Evolutionary conservation across 192 early-diverging fungal species (phyloP).

Genomic region (Backusella luteola): DNA sequence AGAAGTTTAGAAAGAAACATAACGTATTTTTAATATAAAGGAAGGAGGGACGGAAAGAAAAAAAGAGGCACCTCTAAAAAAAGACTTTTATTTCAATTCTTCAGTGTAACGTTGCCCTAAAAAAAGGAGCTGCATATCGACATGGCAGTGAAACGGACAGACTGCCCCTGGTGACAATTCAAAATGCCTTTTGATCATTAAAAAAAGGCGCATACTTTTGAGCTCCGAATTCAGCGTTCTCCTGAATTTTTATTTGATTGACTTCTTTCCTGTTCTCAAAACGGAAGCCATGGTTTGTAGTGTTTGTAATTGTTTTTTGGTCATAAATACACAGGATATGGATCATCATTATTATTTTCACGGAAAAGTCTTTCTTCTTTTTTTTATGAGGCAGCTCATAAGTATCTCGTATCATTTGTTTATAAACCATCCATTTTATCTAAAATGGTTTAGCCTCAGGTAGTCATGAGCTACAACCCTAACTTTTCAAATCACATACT

Average conservation of each 20-base stretch:
- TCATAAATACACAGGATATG: neutral
- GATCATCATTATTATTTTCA: neutral
- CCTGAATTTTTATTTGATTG: neutral
- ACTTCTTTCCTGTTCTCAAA: neutral
- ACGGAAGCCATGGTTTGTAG: neutral
- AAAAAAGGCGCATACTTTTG: neutral
- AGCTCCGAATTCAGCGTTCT: neutral
- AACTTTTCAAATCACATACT: neutral
- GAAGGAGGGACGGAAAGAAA: constrained; percentile 6
- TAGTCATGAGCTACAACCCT: neutral
- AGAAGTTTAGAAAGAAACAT: constrained; percentile 41
- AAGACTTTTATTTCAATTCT: neutral
- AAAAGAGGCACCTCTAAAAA: neutral
- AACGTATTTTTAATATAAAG: neutral
- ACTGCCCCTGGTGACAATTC: neutral
- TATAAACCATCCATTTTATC: neutral
- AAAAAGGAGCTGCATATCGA: constrained; percentile 4
- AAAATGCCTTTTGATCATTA: neutral
- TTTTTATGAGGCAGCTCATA: neutral
- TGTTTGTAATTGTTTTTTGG: neutral
- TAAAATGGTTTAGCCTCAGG: neutral
- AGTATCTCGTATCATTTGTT: neutral
- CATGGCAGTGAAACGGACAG: neutral
- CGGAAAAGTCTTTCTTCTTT: neutral
- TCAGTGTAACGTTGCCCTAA: constrained; percentile 6